phyloP scores from a whole-genome alignment of 257 asterid species.

The Solanum etuberosum region DNA sequence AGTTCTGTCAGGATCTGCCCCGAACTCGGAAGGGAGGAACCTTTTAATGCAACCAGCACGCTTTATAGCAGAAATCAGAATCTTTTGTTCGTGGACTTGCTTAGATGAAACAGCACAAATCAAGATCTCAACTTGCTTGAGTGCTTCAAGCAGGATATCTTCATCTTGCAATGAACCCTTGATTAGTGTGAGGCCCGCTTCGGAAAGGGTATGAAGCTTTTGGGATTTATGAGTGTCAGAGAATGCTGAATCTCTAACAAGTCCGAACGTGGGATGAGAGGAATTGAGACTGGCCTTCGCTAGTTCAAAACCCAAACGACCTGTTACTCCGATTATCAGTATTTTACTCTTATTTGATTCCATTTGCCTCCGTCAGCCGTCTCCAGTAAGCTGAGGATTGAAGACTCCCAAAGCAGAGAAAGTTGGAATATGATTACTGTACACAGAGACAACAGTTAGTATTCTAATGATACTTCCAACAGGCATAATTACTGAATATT shows the following conservation, averaged over 20 bases:
- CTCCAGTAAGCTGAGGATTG: background rate
- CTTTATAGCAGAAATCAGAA: slow-evolving; percentile 57
- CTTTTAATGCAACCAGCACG: slow-evolving; percentile 77
- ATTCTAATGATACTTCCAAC: background rate
- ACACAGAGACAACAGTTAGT: background rate
- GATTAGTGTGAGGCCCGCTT: slow-evolving; percentile 38
- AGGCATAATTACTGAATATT: background rate
- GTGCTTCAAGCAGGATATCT: slow-evolving; percentile 34
- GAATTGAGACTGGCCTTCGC: slow-evolving; percentile 61
- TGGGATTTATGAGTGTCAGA: slow-evolving; percentile 49
- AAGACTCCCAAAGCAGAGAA: background rate
- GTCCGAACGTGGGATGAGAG: slow-evolving; percentile 71
- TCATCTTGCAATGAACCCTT: slow-evolving; percentile 89
- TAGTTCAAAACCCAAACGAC: slow-evolving; percentile 69
- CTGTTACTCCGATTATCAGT: slow-evolving; percentile 76
- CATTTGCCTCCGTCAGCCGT: background rate
- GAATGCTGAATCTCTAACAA: slow-evolving; percentile 64
- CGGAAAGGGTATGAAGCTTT: slow-evolving; percentile 41
- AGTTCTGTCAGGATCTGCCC: slow-evolving; percentile 70
- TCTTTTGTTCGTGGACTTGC: slow-evolving; percentile 66
- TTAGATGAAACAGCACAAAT: slow-evolving; percentile 70
- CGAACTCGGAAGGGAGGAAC: slow-evolving; percentile 90
- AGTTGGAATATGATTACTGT: background rate
- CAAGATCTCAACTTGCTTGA: slow-evolving; percentile 68
- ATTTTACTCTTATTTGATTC: slow-evolving; percentile 37